A percentile compares a stretch with the other conserved stretches of the same genome.
Evolutionary conservation across 306 rosid genomes (phyloP).

Genomic region (Cicer cuneatum): DNA sequence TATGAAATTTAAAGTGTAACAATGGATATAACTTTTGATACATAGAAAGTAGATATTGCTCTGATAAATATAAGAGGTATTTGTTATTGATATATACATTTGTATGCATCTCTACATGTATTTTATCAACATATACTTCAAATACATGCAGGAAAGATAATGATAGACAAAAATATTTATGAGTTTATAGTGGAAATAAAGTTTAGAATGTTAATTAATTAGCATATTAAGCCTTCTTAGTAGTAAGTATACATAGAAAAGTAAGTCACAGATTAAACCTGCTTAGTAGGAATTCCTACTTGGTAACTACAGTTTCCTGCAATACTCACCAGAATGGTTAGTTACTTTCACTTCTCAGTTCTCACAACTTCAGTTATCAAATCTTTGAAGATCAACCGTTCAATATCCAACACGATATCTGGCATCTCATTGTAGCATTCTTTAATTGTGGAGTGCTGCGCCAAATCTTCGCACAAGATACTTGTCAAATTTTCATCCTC

Average conservation of each 20-base stretch:
- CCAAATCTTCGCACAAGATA: constrained; percentile 57
- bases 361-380: constrained; percentile 78
- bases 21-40: neutral
- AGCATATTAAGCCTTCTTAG: constrained; percentile 41
- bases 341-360: constrained; percentile 43
- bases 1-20: too few species aligned
- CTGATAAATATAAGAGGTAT: constrained; percentile 6
- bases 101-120: constrained; percentile 41
- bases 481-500: constrained; percentile 57
- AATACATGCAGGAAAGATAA: constrained; percentile 45
- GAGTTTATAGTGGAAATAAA: constrained; percentile 33
- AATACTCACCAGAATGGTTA: constrained; percentile 54
- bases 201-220: constrained; percentile 31
- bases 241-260: constrained; percentile 38
- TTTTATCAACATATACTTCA: constrained; percentile 36
- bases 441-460: constrained; percentile 51
- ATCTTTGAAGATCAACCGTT: constrained; percentile 90
- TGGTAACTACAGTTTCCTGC: constrained; percentile 59
- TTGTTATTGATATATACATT: constrained; percentile 43
- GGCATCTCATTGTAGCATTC: constrained; percentile 58
- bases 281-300: constrained; percentile 45
- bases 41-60: constrained; percentile 5
- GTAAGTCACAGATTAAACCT: constrained; percentile 39
- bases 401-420: constrained; percentile 76
- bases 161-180: constrained; percentile 23